Base-by-base conservation (phyloP, 371 early-diverging fungal species). In the Choanephora cucurbitarum region DNA sequence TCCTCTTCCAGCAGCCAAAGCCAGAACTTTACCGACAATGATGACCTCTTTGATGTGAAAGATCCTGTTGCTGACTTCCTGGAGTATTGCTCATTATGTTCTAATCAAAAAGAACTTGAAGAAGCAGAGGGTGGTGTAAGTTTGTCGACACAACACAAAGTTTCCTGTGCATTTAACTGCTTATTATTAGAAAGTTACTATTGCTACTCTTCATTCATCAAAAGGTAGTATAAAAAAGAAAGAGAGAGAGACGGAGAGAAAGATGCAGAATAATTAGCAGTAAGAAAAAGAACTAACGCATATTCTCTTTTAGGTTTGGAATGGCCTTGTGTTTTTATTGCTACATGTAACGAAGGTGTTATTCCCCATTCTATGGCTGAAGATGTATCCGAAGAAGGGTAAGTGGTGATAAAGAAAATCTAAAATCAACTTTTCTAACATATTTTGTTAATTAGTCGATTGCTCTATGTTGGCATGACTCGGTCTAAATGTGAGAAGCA, bases 321-420 rank as follows among this genome's bases (percentile, higher is more conserved):
- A 64, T 86, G 85, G 86, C 80, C 84, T 22, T 69, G 73, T 28
- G 87, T 85, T 0, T 87, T 85, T 60, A 46, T 82, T 21, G 66
- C 70, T n/a, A 75, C 77, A 2, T 79, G 82, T 28, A 74, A 63
- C 47, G 81, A 82, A 8, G 64, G 67, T 24, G 31, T 82, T 34
- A 77, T 85, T 8, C 87, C 87, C 1, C 63, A 53, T 34, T 49
- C 52, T 43, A 65, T 50, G 3, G 61, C 57, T 55, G 70, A 63
- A 2, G 55, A 63, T 24, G 31, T 49, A 0, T 47, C 42, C 9
- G 82, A 79, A 39, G 82, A 81, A 47, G 51, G 51, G 68, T 64
- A 50, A 64, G 59, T 8, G 15, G 22, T 11, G 21, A 39, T 8
- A 64, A 6, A 1, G 24, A 43, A 6, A 19, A 21, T 33, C 42